Percentiles rank a stretch among this genome's conserved stretches.
Conservation (phyloP, 1,284 basidiomycete genomes). For the Coniferiporia weirii region DNA sequence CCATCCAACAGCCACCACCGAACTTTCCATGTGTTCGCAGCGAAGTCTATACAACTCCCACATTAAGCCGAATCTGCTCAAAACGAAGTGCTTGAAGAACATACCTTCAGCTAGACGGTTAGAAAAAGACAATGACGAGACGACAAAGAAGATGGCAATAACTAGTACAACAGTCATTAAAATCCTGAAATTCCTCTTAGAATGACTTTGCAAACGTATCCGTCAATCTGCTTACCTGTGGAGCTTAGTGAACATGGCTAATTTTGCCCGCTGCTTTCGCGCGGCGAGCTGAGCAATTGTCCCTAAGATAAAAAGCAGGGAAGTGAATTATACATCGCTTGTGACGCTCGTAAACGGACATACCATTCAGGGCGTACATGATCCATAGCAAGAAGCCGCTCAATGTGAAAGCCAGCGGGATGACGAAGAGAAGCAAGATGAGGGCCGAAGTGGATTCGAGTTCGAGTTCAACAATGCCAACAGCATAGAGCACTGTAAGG, state of each 20-base stretch:
- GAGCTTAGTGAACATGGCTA: slow-evolving; percentile 81
- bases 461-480: slow-evolving; percentile 89
- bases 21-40: slow-evolving; percentile 87
- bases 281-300: slow-evolving; percentile 82
- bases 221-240: slow-evolving; percentile 79
- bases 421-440: slow-evolving; percentile 78
- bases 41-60: slow-evolving; percentile 60
- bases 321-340: slow-evolving; percentile 12
- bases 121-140: slow-evolving; percentile 89
- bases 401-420: slow-evolving; percentile 90
- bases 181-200: not conserved
- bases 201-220: not conserved
- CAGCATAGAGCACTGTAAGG: slow-evolving; percentile 73
- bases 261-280: slow-evolving; percentile 84
- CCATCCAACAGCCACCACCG: slow-evolving; percentile 98
- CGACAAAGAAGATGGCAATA: slow-evolving; percentile 86
- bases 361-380: slow-evolving; percentile 82
- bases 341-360: slow-evolving; percentile 20
- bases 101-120: slow-evolving; percentile 83
- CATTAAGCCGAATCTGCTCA: not conserved
- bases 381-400: slow-evolving; percentile 97
- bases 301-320: slow-evolving; percentile 42
- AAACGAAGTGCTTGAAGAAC: not conserved
- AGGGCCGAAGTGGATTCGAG: slow-evolving; percentile 83
- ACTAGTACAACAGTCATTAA: slow-evolving; percentile 58